phyloP scores from a whole-genome alignment of 768 basidiomycete genomes.

The Panaeolus papilionaceus region DNA sequence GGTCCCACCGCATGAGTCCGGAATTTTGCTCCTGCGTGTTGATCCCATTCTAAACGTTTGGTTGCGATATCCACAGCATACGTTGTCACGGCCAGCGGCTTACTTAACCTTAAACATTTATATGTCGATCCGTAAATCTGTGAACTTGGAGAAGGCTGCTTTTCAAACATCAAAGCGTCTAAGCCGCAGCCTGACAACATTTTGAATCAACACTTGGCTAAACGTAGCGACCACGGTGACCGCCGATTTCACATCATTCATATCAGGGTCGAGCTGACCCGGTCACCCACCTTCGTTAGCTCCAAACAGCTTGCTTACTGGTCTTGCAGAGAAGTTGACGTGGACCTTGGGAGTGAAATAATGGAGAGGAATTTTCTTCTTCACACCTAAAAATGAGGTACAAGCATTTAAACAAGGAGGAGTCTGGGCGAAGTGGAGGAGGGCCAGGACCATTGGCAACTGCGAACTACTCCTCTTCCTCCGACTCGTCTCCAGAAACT shows the following conservation, averaged over 20 bases:
- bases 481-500: constrained; percentile 93
- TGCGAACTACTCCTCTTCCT: constrained; percentile 50
- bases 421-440: background rate
- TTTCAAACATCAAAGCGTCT: background rate
- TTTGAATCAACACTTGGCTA: background rate
- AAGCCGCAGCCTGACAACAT: background rate
- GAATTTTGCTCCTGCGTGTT: background rate
- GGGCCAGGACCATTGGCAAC: background rate
- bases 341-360: background rate
- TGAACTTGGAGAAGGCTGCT: background rate
- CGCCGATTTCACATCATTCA: background rate
- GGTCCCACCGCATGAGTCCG: constrained; percentile 1
- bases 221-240: background rate
- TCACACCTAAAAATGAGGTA: background rate
- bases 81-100: background rate
- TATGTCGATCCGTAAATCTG: background rate
- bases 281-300: background rate
- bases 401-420: background rate
- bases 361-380: background rate
- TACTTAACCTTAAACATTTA: background rate
- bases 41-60: background rate
- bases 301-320: background rate
- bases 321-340: background rate
- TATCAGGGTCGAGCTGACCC: background rate
- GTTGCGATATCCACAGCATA: background rate